Evolutionary conservation across 2,329 filamentous ascomycete species (phyloP), one percentile per base, ranked within the genome.

Genomic region (Hypoxylon sp.): DNA sequence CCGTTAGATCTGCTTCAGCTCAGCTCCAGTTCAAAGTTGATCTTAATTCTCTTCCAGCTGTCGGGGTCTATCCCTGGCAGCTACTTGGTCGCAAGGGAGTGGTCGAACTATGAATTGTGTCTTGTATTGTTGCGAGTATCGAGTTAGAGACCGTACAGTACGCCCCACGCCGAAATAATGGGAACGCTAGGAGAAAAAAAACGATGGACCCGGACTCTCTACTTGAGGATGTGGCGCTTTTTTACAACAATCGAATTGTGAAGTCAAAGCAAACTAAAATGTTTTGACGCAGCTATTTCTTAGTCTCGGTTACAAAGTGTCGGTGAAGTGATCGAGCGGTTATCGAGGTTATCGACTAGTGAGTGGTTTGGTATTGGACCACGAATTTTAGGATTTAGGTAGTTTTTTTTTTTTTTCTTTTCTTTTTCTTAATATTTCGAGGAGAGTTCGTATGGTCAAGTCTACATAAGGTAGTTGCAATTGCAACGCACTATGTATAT

Each of bases 381-480:
- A 54, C 32, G 55, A 65, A 47, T 50, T 55, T 19, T 41, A 17
- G 15, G 15, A 10, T 44, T 54, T n/a, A n/a, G n/a, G n/a, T n/a
- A n/a, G n/a, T n/a, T n/a, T n/a, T 51, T 52, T 24, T 50, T 51
- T 41, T 44, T 50, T 59, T 55, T 52, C 10, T 39, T n/a, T 20
- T 53, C 50, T 56, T 17, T 46, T 37, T 55, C 54, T 34, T 32
- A n/a, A n/a, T n/a, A n/a, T n/a, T n/a, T n/a, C n/a, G n/a, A n/a
- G 32, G n/a, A 54, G 57, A 65, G 48, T 63, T 65, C 55, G 63
- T 62, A 65, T 48, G 63, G 63, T 65, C 51, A 55, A 24, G 41
- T 48, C 28, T 15, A n/a, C n/a, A n/a, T n/a, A n/a, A n/a, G n/a
- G n/a, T n/a, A n/a, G 6, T 13, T 41, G 54, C 43, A 47, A 52